Base-by-base conservation (phyloP, 1,284 basidiomycete species). In the Heimioporus punctisporus region DNA sequence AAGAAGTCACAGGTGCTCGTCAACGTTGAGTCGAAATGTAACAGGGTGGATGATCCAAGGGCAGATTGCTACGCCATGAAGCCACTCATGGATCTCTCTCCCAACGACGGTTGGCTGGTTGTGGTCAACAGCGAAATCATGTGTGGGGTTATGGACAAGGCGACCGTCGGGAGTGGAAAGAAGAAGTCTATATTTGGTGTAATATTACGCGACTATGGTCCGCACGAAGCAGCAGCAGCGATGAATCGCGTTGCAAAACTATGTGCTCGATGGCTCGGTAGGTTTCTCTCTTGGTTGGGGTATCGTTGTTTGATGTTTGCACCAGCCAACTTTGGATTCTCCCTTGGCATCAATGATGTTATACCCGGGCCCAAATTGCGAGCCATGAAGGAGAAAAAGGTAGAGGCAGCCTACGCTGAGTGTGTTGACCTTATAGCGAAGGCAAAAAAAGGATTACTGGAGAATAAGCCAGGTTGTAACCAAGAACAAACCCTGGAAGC, bases 141-240 rank as follows among this genome's bases (percentile, higher is more conserved):
- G 94, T 98, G 97, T 67, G 97, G 97, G 48, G 93, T 97, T 11
- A 97, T 99, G 85, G 97, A 99, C 78, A 99, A 99, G 77, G 93
- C 93, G 23, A 98, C 95, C 0, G 93, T 99, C 7, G 97, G 97
- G 55, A 93, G 95, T 66, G 97, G 97, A 52, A 99, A 99, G 83
- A 99, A 99, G 81, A 98, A 98, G 72, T 98, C 95, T 3, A 94
- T 99, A 37, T 99, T 99, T 66, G 97, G 97, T 59, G 94, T 98
- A 49, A 98, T 99, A 64, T 84, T 98, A 75, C 84, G 97, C 56
- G 97, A 99, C 73, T 99, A 97, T 72, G 97, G 97, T 10, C 84
- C 94, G 3, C 89, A 98, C 66, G 95, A 95, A 69, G 97, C 97
- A 0, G 94, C 96, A 1, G 81, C 85, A 27, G 96, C 96, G 17